phyloP scores from a whole-genome alignment of 768 basidiomycete species.

The Lyophyllum semitale region DNA sequence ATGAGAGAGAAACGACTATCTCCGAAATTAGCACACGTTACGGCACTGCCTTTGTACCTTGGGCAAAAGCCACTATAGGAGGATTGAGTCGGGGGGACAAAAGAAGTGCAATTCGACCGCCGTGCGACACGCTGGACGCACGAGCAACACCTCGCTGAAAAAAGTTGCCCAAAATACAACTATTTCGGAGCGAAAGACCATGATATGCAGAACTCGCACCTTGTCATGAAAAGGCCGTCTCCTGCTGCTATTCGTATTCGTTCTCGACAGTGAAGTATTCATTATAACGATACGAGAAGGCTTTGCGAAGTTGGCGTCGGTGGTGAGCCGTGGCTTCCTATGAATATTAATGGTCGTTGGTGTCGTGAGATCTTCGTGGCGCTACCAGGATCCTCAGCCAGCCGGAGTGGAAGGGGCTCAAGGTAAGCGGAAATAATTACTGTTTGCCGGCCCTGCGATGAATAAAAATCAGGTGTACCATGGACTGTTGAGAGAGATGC shows the following conservation, averaged over 20 bases:
- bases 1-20: background rate
- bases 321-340: background rate
- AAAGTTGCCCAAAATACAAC: background rate
- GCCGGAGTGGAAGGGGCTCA: slow-evolving; percentile 1
- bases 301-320: background rate
- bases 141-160: background rate
- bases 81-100: background rate
- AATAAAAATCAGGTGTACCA: slow-evolving; percentile 11
- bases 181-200: background rate
- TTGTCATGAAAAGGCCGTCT: slow-evolving; percentile 10
- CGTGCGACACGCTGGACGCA: too few relatives aligned
- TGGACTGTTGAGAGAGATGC: slow-evolving; percentile 2
- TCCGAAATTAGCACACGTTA: background rate
- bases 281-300: slow-evolving; percentile 6
- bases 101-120: background rate
- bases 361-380: slow-evolving; percentile 6
- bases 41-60: background rate
- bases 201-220: background rate
- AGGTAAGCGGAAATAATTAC: background rate
- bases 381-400: background rate
- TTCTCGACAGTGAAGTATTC: slow-evolving; percentile 10
- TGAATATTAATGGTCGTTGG: slow-evolving; percentile 4
- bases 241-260: slow-evolving; percentile 6
- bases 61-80: background rate
- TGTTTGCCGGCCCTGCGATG: slow-evolving; percentile 6